These are phyloP conservation scores for Saccharomycopsis babjevae DNA, from an alignment of 805 yeast species.

Conservation along the genomic window DNA sequence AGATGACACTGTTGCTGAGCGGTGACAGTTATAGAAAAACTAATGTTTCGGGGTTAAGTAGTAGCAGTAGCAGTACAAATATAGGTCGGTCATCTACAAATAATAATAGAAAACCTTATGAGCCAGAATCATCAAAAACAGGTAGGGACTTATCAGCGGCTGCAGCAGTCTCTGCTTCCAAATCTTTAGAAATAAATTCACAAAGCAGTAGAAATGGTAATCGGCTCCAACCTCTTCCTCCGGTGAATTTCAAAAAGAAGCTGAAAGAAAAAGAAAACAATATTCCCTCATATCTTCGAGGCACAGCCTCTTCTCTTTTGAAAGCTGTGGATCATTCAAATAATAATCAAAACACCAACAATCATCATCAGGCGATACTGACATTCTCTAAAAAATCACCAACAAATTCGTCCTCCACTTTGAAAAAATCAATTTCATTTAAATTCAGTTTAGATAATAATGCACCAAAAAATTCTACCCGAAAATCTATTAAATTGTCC, in stretches of 20 bases:
- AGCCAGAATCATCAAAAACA: background rate
- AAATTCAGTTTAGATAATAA: background rate
- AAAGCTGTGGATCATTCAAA: slow-evolving; percentile 6
- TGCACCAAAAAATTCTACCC: background rate
- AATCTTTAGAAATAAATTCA: background rate
- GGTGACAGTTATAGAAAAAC: background rate
- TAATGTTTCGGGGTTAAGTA: background rate
- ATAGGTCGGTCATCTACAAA: background rate
- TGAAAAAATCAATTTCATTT: background rate
- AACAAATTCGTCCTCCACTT: background rate
- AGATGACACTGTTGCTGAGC: background rate
- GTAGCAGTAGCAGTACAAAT: background rate
- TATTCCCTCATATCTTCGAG: slow-evolving; percentile 14
- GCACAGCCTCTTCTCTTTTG: slow-evolving; percentile 10
- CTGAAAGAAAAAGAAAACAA: slow-evolving; percentile 2
- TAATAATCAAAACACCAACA: background rate
- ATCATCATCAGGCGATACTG: background rate
- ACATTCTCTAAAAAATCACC: background rate
- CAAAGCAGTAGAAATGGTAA: background rate
- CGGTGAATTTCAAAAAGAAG: background rate
- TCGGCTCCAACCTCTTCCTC: background rate
- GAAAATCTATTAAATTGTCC: background rate
- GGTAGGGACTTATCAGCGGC: background rate
- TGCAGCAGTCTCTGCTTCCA: background rate
- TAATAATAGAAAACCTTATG: background rate